A percentile compares a stretch with the other conserved stretches of the same genome.
Conservation (phyloP, 495 filamentous ascomycete genomes). For the Rostrohypoxylon terebratum region DNA sequence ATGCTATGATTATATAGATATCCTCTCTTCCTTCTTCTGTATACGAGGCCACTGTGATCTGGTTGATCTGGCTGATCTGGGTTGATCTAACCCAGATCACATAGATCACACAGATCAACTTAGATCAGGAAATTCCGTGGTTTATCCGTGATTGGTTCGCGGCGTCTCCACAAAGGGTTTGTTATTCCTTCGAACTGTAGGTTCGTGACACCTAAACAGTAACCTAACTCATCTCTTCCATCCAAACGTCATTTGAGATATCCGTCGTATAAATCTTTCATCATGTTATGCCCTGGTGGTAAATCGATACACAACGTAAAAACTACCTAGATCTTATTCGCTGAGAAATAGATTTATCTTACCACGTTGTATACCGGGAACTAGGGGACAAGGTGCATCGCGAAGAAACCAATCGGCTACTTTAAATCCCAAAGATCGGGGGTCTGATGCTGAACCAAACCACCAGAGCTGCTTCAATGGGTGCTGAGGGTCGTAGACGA, state of each 20-base stretch:
- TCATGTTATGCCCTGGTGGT: not conserved
- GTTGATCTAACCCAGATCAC: too few relatives aligned
- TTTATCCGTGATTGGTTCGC: too few relatives aligned
- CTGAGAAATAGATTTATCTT: not conserved
- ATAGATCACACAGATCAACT: too few relatives aligned
- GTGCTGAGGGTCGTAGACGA: not conserved
- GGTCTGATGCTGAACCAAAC: not conserved
- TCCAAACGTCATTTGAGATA: not conserved
- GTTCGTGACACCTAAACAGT: too few relatives aligned
- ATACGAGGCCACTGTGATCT: too few relatives aligned
- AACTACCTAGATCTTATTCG: not conserved
- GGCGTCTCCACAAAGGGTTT: too few relatives aligned
- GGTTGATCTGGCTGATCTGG: too few relatives aligned
- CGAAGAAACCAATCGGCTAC: constrained; percentile 9
- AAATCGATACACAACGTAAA: not conserved
- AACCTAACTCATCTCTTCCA: not conserved
- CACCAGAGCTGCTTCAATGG: not conserved
- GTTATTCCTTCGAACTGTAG: too few relatives aligned
- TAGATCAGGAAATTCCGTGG: too few relatives aligned
- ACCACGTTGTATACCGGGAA: not conserved
- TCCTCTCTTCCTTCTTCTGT: too few relatives aligned
- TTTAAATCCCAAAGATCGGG: not conserved
- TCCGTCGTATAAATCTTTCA: not conserved
- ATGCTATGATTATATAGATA: too few relatives aligned
- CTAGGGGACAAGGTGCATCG: not conserved